Evolutionary conservation across 2,329 filamentous ascomycete species (phyloP), one percentile per base, ranked within the genome.

Genomic region (Alternaria atra): DNA sequence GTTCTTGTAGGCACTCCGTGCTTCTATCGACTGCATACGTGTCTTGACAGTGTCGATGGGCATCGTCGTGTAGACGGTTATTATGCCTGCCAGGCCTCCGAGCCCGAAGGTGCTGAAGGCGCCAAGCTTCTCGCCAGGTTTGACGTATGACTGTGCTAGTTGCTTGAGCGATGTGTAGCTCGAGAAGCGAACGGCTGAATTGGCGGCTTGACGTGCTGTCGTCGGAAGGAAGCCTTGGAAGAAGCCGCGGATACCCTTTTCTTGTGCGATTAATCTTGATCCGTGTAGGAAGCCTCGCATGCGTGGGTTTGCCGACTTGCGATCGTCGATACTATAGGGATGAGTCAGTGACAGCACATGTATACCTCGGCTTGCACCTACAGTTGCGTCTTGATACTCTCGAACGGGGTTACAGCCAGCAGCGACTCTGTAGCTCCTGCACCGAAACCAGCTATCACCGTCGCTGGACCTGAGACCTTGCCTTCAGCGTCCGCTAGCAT

Each of bases 351-450:
- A 54, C 4, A 17, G 50, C 10, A 32, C 9, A 15, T 27, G 10
- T 8, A 13, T 58, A 20, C 10, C 30, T 27, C 17, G n/a, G 35
- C 53, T 66, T 15, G 66, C 47, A 30, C 71, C 60, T 51, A 79
- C 86, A 99, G 83, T 70, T 96, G 96, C 52, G 95, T 99, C 85
- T 99, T 99, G 81, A 99, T 97, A 73, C 92, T 96, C 82, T 99
- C 95, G 60, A 96, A 97, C 0, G 95, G 95, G 34, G 95, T 99
- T 34, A 99, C 95, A 10, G 95, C 95, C 3, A 99, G 82, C 52
- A 97, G 82, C 4, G 92, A 96, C 82, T 99, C 95, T 3, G 94
- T 98, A 52, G 97, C 91, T 58, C 95, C 95, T 8, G 95, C 95
- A 60, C 94, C 92, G 75, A 99, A 97, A 3, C 95, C 95, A 40